Base-by-base conservation (phyloP, 805 yeast genomes). In the baker's yeast (Saccharomyces cerevisiae) region DNA sequence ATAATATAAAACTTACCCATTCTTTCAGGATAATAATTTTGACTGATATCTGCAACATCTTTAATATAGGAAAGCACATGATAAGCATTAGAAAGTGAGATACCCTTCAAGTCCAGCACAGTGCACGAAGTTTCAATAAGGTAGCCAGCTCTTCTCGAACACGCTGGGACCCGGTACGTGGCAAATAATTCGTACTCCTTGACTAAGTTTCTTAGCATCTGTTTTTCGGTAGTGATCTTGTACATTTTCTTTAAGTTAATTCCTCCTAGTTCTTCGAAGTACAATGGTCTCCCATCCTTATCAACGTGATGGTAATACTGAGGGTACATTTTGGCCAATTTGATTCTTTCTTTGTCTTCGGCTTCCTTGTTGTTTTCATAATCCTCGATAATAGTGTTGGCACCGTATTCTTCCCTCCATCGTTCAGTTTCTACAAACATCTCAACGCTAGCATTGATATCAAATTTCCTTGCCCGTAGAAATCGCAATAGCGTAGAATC, bases 21-120 rank as follows among this genome's bases (percentile, higher is more conserved):
- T 73, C 98, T 86, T 78, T 94, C 99, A n/a, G 99, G 99, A 71
- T 94, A 94, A 74, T 88, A 92, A 75, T 94, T 89, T 77, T 94
- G 99, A 56, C 98, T 97, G 65, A 94, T 89, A 65, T 80, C 76
- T 10, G 97, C 88, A 9, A 98, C 97, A 73, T 91, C 97, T 70
- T 84, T 84, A 53, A 94, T 96, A 72, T 90, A 94, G 11, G 85
- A 77, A 59, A 89, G 77, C 46, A 94, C 99, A 69, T 85, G 89
- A 59, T 85, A 83, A 27, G 96, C 96, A 49, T 94, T 74, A 22
- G 86, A 76, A 55, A 94, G 77, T 26, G 97, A 88, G 55, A 92
- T 90, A 31, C 97, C 97, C 75, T 94, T 94, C 70, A 94, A 79
- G 69, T 94, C 99, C 76, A 94, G 76, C 63, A 94, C 87, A 43